Base-by-base conservation (phyloP, 306 rosid genomes). In the Amphicarpaea edgeworthii region DNA sequence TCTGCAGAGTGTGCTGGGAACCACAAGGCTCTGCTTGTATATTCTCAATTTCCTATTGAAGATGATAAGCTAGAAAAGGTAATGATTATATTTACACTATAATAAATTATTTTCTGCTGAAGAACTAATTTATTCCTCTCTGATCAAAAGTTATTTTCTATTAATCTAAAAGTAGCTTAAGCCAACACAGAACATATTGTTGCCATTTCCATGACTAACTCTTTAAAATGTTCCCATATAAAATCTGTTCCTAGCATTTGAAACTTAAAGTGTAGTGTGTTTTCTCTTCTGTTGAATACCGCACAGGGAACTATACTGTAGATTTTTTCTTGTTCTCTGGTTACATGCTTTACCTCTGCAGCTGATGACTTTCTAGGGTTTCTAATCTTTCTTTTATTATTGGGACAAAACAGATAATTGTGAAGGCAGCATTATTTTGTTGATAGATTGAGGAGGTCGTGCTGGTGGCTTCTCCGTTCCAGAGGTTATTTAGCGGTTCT, bases 31-130 rank as follows among this genome's bases (percentile, higher is more conserved):
- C 72, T 83, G 77, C 81, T 68, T 72, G 79, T 83, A 76, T 80
- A 73, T 78, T 82, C 73, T 72, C 85, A 76, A 70, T 79, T 58
- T 74, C 72, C 79, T 30, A n/a, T 71, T 50, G 41, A 77, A 72
- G 76, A 76, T 51, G 54, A 72, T 72, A 70, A 81, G 71, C 34
- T 70, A 74, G 85, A 76, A 67, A 68, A 88, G 96, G 96, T 90
- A 90, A 81, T 47, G 34, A 63, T 58, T 75, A 57, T 58, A 73
- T 74, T 62, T 68, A 30, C 53, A 12, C 26, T 62, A 47, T 37
- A 54, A 55, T 64, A 68, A 37, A 49, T 12, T 70, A 14, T 81
- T 68, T 61, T 61, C 50, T 81, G 51, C 69, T 58, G 50, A 75
- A 51, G 55, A 43, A 15, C 53, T 75, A 32, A 40, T 75, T 57